Base-by-base conservation (phyloP, 495 filamentous ascomycete genomes). In the Penicillium flavigenum region DNA sequence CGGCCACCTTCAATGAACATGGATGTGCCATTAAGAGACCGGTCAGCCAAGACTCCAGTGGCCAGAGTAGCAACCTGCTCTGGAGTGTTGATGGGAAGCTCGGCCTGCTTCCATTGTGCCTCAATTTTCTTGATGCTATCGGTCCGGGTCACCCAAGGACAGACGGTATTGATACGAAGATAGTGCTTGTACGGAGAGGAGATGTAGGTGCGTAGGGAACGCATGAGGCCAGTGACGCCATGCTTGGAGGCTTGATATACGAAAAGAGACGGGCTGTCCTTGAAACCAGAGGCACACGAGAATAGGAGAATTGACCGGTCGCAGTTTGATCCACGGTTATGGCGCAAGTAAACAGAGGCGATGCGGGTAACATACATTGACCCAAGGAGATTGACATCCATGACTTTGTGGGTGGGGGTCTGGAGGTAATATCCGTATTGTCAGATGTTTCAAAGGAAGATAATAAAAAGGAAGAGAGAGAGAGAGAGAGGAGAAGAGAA, bases 111-210 rank as follows among this genome's bases (percentile, higher is more conserved):
- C 80, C 81, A 83, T 14, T 63, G 61, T 11, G 72, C 64, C 45
- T 72, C 61, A 17, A 81, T 69, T 16, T 72, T 75, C 41, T 68
- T 66, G 9, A 76, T 71, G 17, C 78, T 72, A 11, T 70, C 67
- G 7, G 75, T 81, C 43, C 74, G 62, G 2, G 78, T 81, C 65
- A 79, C 76, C 80, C 79, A 83, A 1, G 81, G 81, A 58, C 80
- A 82, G 51, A 83, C 72, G 14, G 76, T 75, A 60, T 83, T 84
- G 54, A 77, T 72, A 20, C 81, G 75, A 20, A 83, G 64, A 36
- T 67, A 63, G 58, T 77, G 73, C 53, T 66, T 68, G 52, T 72
- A 72, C 0, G 72, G 66, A 1, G 63, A 62, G 4, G 72, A 69
- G 38, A 78, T 62, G 59, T 73, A 77, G 26, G 53, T 65, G 44